Conservation (phyloP, 2,329 filamentous ascomycete genomes). For the Rutstroemia sp. region DNA sequence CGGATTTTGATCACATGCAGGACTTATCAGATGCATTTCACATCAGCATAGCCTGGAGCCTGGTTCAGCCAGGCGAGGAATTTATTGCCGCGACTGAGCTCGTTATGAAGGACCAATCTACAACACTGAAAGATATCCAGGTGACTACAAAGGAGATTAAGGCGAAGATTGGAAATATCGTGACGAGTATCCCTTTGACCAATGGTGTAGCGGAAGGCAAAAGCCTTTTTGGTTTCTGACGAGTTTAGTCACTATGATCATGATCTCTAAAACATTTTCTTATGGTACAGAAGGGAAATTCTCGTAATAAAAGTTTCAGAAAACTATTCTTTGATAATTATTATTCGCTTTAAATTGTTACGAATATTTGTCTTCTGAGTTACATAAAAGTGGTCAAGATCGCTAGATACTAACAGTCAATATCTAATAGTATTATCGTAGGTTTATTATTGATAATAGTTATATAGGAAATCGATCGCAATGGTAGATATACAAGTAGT, state of each 20-base stretch:
- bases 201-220: constrained; percentile 13
- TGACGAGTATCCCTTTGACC: constrained; percentile 43
- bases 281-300: no score
- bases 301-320: no score
- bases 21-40: constrained; percentile 63
- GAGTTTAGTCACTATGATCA: not conserved
- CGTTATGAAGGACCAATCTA: constrained; percentile 5
- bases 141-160: constrained; percentile 58
- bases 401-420: no score
- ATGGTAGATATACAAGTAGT: no score
- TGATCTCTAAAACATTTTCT: no score
- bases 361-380: no score
- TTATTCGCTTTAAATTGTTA: no score
- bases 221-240: constrained; percentile 22
- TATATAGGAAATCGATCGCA: no score
- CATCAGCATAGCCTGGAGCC: constrained; percentile 81
- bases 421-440: no score
- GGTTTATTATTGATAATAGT: no score
- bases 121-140: constrained; percentile 29
- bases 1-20: constrained; percentile 10
- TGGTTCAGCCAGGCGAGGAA: constrained; percentile 44
- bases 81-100: constrained; percentile 33
- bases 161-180: constrained; percentile 66
- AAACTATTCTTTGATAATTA: no score
- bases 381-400: no score